phyloP scores from a whole-genome alignment of 2,329 filamentous ascomycete species.

The Aspergillus arachidicola region DNA sequence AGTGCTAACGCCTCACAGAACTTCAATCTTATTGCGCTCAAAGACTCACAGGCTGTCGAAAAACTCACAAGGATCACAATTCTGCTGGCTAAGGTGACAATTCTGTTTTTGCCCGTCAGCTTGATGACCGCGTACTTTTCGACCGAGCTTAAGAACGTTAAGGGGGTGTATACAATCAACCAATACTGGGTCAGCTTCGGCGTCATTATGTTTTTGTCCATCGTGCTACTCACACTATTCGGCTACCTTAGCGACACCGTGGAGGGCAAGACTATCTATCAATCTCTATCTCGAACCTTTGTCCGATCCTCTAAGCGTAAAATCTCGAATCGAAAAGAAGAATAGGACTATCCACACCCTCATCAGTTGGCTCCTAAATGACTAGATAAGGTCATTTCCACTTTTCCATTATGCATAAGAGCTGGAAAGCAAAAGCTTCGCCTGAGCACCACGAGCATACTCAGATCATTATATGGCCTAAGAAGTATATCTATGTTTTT shows the following conservation, averaged over 20 bases:
- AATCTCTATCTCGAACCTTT: conserved; percentile 43
- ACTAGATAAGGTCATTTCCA: neutral
- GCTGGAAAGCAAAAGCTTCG: neutral
- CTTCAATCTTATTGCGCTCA: conserved; percentile 76
- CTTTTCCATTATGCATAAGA: neutral
- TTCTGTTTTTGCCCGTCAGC: conserved; percentile 74
- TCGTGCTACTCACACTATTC: conserved; percentile 61
- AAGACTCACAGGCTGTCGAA: conserved; percentile 72
- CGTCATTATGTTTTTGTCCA: conserved; percentile 62
- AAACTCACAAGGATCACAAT: conserved; percentile 72
- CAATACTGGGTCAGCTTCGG: conserved; percentile 72
- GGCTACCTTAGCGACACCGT: conserved; percentile 60
- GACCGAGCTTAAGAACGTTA: conserved; percentile 62
- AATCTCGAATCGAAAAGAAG: conserved; percentile 24
- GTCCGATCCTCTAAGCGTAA: conserved; percentile 35
- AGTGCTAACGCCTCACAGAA: conserved; percentile 54
- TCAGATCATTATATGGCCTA: neutral
- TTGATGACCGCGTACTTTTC: conserved; percentile 77
- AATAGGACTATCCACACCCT: neutral
- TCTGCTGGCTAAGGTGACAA: conserved; percentile 72
- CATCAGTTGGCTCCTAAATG: neutral
- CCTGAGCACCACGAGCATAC: neutral
- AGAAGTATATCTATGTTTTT: neutral
- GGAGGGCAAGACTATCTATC: conserved; percentile 57
- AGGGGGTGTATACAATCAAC: conserved; percentile 59